Evolutionary conservation across 2,329 filamentous ascomycete genomes (phyloP), one percentile per base, ranked within the genome.

Genomic region (Penicillium freii): DNA sequence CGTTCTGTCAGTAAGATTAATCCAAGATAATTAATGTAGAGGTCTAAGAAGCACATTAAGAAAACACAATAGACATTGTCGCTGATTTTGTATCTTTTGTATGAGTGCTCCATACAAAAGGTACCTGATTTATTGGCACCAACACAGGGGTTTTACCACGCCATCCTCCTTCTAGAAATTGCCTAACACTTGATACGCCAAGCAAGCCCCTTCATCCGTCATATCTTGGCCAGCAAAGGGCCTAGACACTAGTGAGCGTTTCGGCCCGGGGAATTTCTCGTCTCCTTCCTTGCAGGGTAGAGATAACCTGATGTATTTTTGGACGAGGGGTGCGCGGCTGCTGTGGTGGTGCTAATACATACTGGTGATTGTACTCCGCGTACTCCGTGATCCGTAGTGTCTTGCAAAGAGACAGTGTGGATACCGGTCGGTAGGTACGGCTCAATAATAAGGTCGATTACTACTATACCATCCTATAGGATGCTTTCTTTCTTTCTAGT

Each of bases 221-320:
- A 17, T 42, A 23, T 21, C 13, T 19, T 6, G n/a, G 19, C 5
- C 3, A 10, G 13, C 4, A 11, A 25, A 25, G 15, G 38, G 23
- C 38, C 27, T 5, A 44, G 49, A 21, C 38, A 34, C 38, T n/a
- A 43, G 17, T 25, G 19, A 15, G 21, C 15, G 27, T 44, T 25
- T 2, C 15, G 10, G 21, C 27, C 29, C 17, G 33, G 56, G 38
- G 40, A 52, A 49, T 46, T 52, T 29, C 11, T 43, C 42, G 13
- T 19, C 50, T 57, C 23, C 25, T 58, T 56, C 55, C 55, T 19
- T 44, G 40, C 47, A 17, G 23, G 45, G 51, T 17, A 60, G 31
- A 25, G 49, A 56, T 62, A 36, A 38, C 25, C 51, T 15, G 23
- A 44, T 27, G 33, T 39, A 49, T 34, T 47, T 25, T 34, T 36